Conservation (phyloP, 805 yeast species). For the Wickerhamiella hasegawae region DNA sequence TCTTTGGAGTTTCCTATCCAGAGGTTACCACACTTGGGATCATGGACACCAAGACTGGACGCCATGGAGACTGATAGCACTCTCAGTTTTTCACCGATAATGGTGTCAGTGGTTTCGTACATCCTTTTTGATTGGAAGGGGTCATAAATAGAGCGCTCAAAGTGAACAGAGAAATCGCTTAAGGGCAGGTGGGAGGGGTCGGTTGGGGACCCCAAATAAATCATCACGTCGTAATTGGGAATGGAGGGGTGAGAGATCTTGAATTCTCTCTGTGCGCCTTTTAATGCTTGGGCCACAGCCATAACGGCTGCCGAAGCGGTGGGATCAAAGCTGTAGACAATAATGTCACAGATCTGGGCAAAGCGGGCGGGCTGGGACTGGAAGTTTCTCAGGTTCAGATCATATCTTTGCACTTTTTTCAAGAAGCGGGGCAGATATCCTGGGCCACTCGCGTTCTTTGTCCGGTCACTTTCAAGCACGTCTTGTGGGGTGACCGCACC, state of each 20-base stretch:
- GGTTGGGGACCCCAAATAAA: slow-evolving; percentile 14
- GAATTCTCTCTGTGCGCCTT: slow-evolving; percentile 9
- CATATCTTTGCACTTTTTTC: slow-evolving; percentile 51
- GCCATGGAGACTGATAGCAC: slow-evolving; percentile 74
- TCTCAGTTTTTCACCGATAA: slow-evolving; percentile 76
- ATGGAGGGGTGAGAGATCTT: slow-evolving; percentile 2
- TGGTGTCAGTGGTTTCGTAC: too few species aligned
- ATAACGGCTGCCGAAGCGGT: slow-evolving; percentile 9
- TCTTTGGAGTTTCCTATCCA: slow-evolving; percentile 59
- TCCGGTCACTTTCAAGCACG: background rate
- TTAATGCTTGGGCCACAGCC: background rate
- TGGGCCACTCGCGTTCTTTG: slow-evolving; percentile 12
- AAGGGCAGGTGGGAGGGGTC: too few species aligned
- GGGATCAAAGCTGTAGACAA: slow-evolving; percentile 50
- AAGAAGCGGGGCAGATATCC: too few species aligned
- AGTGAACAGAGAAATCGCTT: too few species aligned
- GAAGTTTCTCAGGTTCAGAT: slow-evolving; percentile 62
- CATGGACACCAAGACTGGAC: slow-evolving; percentile 29
- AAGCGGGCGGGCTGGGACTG: slow-evolving; percentile 74
- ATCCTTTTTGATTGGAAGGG: too few species aligned
- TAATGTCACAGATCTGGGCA: slow-evolving; percentile 55
- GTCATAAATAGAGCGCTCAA: too few species aligned
- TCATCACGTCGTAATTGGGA: slow-evolving; percentile 8
- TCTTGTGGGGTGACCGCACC: slow-evolving; percentile 5
- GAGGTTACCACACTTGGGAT: slow-evolving; percentile 23